Evolutionary conservation across 2,329 filamentous ascomycete genomes (phyloP).

Genomic region (Stemphylium lycopersici): DNA sequence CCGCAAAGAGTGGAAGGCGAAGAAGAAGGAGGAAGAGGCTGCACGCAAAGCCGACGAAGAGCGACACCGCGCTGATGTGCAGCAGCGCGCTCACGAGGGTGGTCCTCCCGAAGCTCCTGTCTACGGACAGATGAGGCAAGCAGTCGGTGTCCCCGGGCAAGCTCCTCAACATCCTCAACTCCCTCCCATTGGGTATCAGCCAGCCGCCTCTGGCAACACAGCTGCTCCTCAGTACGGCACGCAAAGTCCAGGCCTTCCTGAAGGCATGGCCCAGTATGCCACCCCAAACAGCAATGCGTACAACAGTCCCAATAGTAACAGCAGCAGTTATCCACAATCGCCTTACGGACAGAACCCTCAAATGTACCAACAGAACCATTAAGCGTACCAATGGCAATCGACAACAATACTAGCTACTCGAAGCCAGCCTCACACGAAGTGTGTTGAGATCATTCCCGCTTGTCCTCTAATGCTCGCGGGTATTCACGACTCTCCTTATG

Average conservation of each 20-base stretch:
- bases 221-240: conserved; percentile 55
- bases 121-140: conserved; percentile 54
- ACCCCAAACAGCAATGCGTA: conserved; percentile 52
- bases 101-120: conserved; percentile 54
- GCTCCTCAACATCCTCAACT: conserved; percentile 56
- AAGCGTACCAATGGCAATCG: conserved; percentile 14
- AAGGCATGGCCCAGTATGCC: conserved; percentile 58
- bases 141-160: conserved; percentile 53
- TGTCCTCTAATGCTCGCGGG: conserved; percentile 7
- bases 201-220: conserved; percentile 51
- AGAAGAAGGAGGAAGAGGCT: conserved; percentile 98
- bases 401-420: neutral
- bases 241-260: conserved; percentile 54
- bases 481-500: conserved; percentile 33
- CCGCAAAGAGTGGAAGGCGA: conserved; percentile 97
- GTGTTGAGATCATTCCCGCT: conserved; percentile 18
- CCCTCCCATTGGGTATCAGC: conserved; percentile 59
- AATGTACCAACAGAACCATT: conserved; percentile 55
- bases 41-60: conserved; percentile 90
- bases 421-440: conserved; percentile 1
- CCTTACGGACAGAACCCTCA: conserved; percentile 57
- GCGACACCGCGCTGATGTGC: conserved; percentile 71
- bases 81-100: conserved; percentile 58
- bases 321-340: conserved; percentile 58
- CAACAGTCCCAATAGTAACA: conserved; percentile 51